A percentile compares a stretch with the other conserved stretches of the same genome.
Conservation (phyloP, 495 filamentous ascomycete species). For the Sordaria brevicollis region DNA sequence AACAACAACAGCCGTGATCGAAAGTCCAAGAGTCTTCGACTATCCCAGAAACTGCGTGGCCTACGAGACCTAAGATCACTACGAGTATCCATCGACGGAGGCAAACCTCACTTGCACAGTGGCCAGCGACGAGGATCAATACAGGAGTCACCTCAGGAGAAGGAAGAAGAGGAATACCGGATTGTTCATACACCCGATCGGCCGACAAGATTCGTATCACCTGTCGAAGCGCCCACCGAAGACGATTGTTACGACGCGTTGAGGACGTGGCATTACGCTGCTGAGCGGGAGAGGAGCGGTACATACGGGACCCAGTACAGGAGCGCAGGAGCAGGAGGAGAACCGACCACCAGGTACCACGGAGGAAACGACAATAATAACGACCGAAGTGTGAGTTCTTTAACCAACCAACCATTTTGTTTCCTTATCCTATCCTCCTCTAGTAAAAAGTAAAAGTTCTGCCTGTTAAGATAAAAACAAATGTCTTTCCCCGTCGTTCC, state of each 20-base stretch:
- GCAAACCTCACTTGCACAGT: background rate
- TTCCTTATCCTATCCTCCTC: background rate
- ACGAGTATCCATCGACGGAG: background rate
- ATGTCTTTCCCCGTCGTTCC: background rate
- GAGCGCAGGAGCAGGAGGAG: background rate
- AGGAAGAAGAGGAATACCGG: conserved; percentile 7
- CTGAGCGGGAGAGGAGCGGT: background rate
- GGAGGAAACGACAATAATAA: background rate
- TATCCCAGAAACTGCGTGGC: conserved; percentile 14
- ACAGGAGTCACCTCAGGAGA: background rate
- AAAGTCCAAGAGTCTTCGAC: background rate
- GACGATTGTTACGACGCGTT: conserved; percentile 18
- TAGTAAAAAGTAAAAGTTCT: background rate
- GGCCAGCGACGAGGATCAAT: background rate
- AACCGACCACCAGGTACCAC: background rate
- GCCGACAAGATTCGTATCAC: conserved; percentile 1
- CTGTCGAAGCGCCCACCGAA: conserved; percentile 12
- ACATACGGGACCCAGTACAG: background rate
- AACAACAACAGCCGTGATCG: background rate
- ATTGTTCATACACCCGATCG: conserved; percentile 23
- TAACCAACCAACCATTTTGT: background rate
- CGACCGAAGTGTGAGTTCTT: background rate
- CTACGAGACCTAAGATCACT: background rate
- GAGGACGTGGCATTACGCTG: conserved; percentile 10
- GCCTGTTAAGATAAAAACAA: background rate